Base-by-base conservation (phyloP, 495 filamentous ascomycete species). In the Thermothielavioides terrestris region DNA sequence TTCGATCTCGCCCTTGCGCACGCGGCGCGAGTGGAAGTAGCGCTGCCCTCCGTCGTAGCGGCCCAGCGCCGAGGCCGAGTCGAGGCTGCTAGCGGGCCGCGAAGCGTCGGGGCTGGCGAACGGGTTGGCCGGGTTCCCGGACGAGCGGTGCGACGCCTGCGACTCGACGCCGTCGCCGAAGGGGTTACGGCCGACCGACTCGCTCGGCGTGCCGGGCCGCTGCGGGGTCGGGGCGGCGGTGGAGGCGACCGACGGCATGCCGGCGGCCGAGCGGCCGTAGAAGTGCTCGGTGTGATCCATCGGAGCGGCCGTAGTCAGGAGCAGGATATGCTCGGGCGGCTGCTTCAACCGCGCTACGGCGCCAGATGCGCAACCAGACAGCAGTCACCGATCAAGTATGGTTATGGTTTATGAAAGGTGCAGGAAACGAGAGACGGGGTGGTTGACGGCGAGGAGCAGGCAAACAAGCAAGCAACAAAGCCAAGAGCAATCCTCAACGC, bases 11-110 rank as follows among this genome's bases (percentile, higher is more conserved):
- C 77, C 83, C 62, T 86, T 85, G 62, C 75, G 77, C 30, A 91
- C 70, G 49, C 85, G 68, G 35, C 86, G 70, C 11, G 86, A 89
- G 63, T 83, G 84, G 65, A 91, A 91, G 63, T 86, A 91, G 54
- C 75, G 70, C 49, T 73, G 65, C 15, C 62, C 53, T 9, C 59
- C 55, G 27, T 64, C 60, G 44, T 55, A 63, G 34, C 65, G 54
- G 9, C 56, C 64, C 4, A 72, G 43, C 0, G 60, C 71, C 14
- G 75, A 76, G 1, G 73, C 73, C 9, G 72, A 71, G 10, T 66
- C 74, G 51, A 69, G 69, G 54, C 72, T 76, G 17, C 78, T 82
- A 1, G 64, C 59, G 2, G 79, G 77, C 31, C 75, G 68, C 7
- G 80, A 83, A 37, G 52, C 67, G 42, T 68, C 68, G n/a, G 80